Conservation (phyloP, 2,329 filamentous ascomycete genomes). For the Pestalotiopsis sp. region DNA sequence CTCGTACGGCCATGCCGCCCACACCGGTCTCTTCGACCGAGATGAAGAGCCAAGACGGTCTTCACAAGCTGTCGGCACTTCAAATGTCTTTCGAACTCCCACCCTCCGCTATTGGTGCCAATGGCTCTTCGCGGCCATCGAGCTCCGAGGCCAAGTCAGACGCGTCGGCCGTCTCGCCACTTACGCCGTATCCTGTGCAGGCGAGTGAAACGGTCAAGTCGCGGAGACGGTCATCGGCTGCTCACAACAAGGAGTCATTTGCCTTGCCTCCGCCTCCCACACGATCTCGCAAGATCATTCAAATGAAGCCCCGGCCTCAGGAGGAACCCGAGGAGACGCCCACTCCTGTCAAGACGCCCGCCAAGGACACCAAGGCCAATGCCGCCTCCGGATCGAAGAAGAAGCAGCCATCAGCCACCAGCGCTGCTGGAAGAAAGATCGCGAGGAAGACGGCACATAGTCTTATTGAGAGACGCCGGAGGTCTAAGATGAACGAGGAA, state of each 20-base stretch:
- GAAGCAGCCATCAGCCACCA: slow-evolving; percentile 75
- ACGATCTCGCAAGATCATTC: slow-evolving; percentile 91
- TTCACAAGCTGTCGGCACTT: slow-evolving; percentile 58
- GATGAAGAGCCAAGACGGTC: slow-evolving; percentile 71
- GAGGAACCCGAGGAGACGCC: slow-evolving; percentile 33
- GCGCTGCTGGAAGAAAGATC: slow-evolving; percentile 89
- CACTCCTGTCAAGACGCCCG: slow-evolving; percentile 13
- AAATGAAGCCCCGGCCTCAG: slow-evolving; percentile 78
- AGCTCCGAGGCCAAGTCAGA: slow-evolving; percentile 39
- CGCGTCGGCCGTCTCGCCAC: slow-evolving; percentile 21
- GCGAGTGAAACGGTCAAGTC: slow-evolving; percentile 50
- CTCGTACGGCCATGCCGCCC: slow-evolving; percentile 66
- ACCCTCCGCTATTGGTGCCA: slow-evolving; percentile 65
- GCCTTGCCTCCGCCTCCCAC: slow-evolving; percentile 90
- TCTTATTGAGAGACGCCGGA: slow-evolving; percentile 83
- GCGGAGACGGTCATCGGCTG: slow-evolving; percentile 52
- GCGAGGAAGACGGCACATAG: slow-evolving; percentile 96
- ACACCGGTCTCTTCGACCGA: slow-evolving; percentile 82
- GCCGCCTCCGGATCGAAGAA: slow-evolving; percentile 57
- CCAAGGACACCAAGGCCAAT: slow-evolving; percentile 22
- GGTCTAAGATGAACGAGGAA: slow-evolving; percentile 99
- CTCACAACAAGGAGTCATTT: slow-evolving; percentile 63
- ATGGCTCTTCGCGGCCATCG: slow-evolving; percentile 48
- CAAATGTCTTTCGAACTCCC: slow-evolving; percentile 76
- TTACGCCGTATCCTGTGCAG: slow-evolving; percentile 46